Conservation (phyloP, 305 asterid species). For the Fraxinus nigra region DNA sequence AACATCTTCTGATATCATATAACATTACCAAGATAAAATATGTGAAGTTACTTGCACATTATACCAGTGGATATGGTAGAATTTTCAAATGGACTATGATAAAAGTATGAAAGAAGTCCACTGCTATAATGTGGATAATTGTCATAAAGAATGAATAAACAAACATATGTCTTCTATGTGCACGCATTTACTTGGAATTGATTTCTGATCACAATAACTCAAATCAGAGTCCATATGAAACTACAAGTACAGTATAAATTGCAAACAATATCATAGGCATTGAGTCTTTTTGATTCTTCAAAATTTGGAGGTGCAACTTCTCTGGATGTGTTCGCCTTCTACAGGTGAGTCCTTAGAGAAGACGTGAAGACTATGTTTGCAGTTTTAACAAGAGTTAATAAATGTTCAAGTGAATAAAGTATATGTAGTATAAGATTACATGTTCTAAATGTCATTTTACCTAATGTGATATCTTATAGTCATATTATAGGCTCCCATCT, state of each 20-base stretch:
- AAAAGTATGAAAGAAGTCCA: neutral
- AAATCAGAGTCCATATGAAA: neutral
- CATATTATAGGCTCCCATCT: neutral
- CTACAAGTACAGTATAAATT: neutral
- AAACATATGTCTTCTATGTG: neutral
- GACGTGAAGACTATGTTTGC: neutral
- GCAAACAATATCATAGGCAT: neutral
- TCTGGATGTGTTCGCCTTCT: neutral
- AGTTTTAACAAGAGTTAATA: neutral
- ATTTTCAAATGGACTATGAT: neutral
- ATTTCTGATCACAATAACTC: neutral
- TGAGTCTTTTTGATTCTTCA: neutral
- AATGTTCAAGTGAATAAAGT: neutral
- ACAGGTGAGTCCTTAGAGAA: neutral
- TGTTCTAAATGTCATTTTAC: neutral
- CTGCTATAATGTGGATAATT: neutral
- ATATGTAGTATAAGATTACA: neutral
- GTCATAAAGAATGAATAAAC: neutral
- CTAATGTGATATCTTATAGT: neutral
- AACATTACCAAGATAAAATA: neutral
- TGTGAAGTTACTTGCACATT: neutral
- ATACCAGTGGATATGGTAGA: neutral
- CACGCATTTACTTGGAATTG: neutral
- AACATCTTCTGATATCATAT: conserved; percentile 14
- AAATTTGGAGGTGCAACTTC: conserved; percentile 1